Evolutionary conservation across 306 rosid genomes (phyloP), one percentile per base, ranked within the genome.

Genomic region (Cicer judaicum): DNA sequence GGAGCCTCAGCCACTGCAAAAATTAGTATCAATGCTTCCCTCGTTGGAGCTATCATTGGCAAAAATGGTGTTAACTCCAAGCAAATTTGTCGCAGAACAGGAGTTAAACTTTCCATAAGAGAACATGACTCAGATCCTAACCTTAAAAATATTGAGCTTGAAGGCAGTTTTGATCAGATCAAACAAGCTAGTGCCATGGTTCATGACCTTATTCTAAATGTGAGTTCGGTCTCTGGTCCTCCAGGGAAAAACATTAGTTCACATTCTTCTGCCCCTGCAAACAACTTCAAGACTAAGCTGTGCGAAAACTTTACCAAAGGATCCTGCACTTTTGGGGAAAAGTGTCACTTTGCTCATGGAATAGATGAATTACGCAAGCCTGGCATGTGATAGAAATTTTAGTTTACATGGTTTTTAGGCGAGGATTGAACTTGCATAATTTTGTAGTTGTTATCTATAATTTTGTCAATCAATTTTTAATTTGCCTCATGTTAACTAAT

Each of bases 341-440:
- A 89, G 80, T 92, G 98, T 67, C 96, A 90, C 78, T 92, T 92
- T 62, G 98, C 96, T 1, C 98, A 92, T 59, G 98, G 98, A 65
- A 53, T 81, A 4, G 86, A 84, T 53, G 91, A 92, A 73, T 80
- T 90, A 72, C 96, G 96, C 69, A 85, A 83, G 82, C 1, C 85
- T 49, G 87, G 81, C 63, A 82, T 82, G 8, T 82, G 79, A 82
- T 50, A 55, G 53, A 72, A 38, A 43, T 77, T 59, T 54, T 72
- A 72, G 70, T 43, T 74, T 65, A 7, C 40, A 2, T 67, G 65
- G 61, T 38, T 74, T 72, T 72, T 72, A 18, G 72, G 68, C 60
- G 62, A 73, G 64, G 79, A 43, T 68, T 77, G 66, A 72, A 73
- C 36, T 82, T 78, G 68, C 53, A 72, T 42, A 68, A 68, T 78